Evolutionary conservation across 2,329 filamentous ascomycete species (phyloP).

Genomic region (Apiospora pterosperma): DNA sequence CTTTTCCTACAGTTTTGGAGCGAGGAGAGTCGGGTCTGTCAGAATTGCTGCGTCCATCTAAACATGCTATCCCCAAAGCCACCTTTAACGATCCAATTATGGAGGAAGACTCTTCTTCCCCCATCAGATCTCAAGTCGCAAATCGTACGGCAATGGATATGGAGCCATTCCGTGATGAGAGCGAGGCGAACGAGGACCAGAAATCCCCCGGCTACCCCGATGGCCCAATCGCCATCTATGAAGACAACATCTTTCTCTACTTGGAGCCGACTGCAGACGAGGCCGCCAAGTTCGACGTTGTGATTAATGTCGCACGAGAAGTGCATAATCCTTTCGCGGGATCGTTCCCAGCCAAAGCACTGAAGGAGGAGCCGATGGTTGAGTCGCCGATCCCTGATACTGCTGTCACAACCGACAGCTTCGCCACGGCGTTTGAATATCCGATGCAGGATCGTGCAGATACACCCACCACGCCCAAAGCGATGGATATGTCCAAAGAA

Average conservation of each 20-base stretch:
- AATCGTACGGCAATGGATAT: constrained; percentile 54
- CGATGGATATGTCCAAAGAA: constrained; percentile 37
- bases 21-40: constrained; percentile 60
- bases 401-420: constrained; percentile 54
- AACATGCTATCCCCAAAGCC: constrained; percentile 21
- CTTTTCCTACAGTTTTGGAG: constrained; percentile 57
- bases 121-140: constrained; percentile 60
- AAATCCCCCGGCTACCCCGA: constrained; percentile 81
- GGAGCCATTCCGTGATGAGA: constrained; percentile 58
- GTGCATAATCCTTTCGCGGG: constrained; percentile 70
- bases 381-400: constrained; percentile 52
- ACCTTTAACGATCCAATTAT: constrained; percentile 41
- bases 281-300: constrained; percentile 73
- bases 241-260: constrained; percentile 74
- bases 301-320: constrained; percentile 82
- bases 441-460: constrained; percentile 36
- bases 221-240: constrained; percentile 78
- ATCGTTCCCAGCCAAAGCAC: constrained; percentile 18
- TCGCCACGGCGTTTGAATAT: constrained; percentile 59
- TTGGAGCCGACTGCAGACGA: constrained; percentile 76
- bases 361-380: constrained; percentile 24
- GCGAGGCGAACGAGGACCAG: constrained; percentile 72
- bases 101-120: constrained; percentile 53
- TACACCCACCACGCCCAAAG: constrained; percentile 58
- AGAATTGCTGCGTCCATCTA: constrained; percentile 51